Conservation (phyloP, 192 early-diverging fungal species). For the Powellomyces hirtus region DNA sequence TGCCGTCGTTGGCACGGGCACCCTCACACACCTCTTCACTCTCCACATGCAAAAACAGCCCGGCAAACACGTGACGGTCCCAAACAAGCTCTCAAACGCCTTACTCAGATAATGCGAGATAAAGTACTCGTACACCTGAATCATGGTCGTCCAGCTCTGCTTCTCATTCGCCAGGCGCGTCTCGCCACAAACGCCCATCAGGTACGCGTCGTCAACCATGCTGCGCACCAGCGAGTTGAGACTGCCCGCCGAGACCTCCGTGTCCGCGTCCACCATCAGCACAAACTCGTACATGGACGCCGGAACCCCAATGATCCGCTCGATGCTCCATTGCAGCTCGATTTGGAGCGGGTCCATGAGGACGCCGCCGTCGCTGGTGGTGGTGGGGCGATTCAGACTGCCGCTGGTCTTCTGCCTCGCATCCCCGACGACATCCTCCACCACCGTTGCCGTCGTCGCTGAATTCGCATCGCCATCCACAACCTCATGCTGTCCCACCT, state of each 20-base stretch:
- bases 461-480: too few species aligned
- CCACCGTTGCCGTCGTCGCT: not conserved
- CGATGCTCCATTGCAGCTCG: slow-evolving; percentile 90
- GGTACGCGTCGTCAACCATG: slow-evolving; percentile 79
- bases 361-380: not conserved
- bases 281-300: slow-evolving; percentile 83
- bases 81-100: slow-evolving; percentile 52
- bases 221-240: slow-evolving; percentile 83
- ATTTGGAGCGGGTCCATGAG: slow-evolving; percentile 87
- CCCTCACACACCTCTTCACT: too few species aligned
- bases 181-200: slow-evolving; percentile 90
- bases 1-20: slow-evolving; percentile 67
- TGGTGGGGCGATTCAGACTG: too few species aligned
- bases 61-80: slow-evolving; percentile 51
- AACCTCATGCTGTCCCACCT: not conserved
- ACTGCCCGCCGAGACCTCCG: slow-evolving; percentile 67
- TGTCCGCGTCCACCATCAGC: slow-evolving; percentile 95
- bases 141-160: slow-evolving; percentile 88
- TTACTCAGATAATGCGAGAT: slow-evolving; percentile 44
- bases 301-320: slow-evolving; percentile 89
- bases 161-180: slow-evolving; percentile 86
- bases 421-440: not conserved
- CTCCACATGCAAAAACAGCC: slow-evolving; percentile 98
- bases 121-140: slow-evolving; percentile 86
- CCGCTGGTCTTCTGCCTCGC: not conserved